Percentiles rank a stretch among this genome's conserved stretches.
phyloP scores from a whole-genome alignment of 805 yeast genomes.

The Pichia membranifaciens region DNA sequence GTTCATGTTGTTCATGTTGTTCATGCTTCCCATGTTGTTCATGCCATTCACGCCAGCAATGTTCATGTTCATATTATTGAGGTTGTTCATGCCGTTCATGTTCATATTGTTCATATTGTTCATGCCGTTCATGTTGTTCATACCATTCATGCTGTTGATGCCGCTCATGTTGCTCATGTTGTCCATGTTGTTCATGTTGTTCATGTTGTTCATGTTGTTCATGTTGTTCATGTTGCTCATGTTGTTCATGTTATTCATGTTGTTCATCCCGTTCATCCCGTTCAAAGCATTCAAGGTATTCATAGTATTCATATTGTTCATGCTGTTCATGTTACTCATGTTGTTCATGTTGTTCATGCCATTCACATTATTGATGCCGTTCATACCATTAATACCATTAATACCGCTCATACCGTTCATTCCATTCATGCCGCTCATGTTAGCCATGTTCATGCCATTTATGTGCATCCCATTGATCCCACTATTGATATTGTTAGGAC shows the following conservation, averaged over 20 bases:
- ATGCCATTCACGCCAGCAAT: background rate
- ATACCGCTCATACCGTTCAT: background rate
- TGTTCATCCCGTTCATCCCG: conserved; percentile 1
- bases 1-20: background rate
- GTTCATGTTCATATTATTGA: background rate
- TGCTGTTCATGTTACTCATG: background rate
- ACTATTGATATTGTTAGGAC: background rate
- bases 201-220: background rate
- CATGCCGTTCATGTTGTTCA: background rate
- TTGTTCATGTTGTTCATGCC: conserved; percentile 2
- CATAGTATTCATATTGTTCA: conserved; percentile 1
- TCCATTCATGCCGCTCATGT: conserved; percentile 1
- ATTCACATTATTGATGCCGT: background rate
- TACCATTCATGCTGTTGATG: background rate
- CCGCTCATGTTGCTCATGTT: background rate
- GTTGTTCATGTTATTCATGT: conserved; percentile 1
- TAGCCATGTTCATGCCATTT: conserved; percentile 11
- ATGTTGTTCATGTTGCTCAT: background rate
- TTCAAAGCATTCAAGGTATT: background rate
- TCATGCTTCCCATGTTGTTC: background rate
- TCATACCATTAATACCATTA: background rate
- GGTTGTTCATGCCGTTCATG: background rate
- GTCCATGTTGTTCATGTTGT: background rate
- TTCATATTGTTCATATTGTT: background rate
- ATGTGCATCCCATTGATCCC: conserved; percentile 1